These are phyloP conservation scores for Puya raimondii DNA, from an alignment of 176 grass and related monocot species.

Conservation along the genomic window DNA sequence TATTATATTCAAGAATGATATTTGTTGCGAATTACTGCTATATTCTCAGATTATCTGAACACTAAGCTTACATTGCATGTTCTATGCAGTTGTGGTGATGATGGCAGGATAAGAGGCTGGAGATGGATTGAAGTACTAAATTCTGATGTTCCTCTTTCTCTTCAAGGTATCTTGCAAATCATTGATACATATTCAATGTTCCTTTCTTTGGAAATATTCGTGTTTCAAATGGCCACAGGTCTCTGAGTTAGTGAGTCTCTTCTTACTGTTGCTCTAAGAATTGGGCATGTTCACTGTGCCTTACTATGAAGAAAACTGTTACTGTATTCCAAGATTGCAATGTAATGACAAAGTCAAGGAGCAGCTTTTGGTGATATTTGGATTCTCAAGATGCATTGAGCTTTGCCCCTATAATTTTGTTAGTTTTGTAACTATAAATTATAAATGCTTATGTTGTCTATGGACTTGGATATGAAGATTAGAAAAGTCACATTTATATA, in stretches of 20 bases:
- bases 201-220: background rate
- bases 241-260: too few relatives aligned
- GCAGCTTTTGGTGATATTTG: background rate
- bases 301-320: background rate
- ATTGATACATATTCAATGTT: background rate
- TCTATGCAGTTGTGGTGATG: conserved; percentile 57
- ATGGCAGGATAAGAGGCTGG: conserved; percentile 70
- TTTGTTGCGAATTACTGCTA: background rate
- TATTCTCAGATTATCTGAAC: background rate
- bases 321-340: background rate
- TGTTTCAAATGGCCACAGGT: too few relatives aligned
- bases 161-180: conserved; percentile 33
- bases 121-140: conserved; percentile 62
- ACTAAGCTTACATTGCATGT: background rate
- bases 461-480: too few relatives aligned
- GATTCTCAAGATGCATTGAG: too few relatives aligned
- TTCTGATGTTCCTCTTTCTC: conserved; percentile 36
- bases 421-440: too few relatives aligned
- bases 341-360: background rate
- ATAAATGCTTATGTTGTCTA: too few relatives aligned
- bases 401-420: too few relatives aligned
- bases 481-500: too few relatives aligned
- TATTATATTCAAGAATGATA: background rate
- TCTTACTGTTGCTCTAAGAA: background rate
- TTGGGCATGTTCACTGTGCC: background rate